Percentiles rank a stretch among this genome's conserved stretches.
Conservation (phyloP, 2,329 filamentous ascomycete genomes). For the Rutstroemia sp. region DNA sequence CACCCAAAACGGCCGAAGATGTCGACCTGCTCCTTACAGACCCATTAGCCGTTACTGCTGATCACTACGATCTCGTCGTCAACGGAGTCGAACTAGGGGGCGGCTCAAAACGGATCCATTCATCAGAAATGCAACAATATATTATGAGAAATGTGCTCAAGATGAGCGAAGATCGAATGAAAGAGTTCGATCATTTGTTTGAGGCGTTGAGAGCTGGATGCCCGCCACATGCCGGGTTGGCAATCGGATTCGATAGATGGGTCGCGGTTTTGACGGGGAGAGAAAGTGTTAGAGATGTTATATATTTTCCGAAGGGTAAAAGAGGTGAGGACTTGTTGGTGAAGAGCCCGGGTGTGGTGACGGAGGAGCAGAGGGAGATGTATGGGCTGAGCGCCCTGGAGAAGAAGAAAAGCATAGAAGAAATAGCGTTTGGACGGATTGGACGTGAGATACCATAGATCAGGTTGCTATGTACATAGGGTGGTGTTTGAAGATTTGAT, state of each 20-base stretch:
- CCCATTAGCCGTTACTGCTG: slow-evolving; percentile 66
- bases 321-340: slow-evolving; percentile 83
- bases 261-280: slow-evolving; percentile 71
- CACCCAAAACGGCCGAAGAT: slow-evolving; percentile 65
- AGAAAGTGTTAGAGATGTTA: slow-evolving; percentile 80
- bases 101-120: slow-evolving; percentile 87
- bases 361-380: slow-evolving; percentile 34
- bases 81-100: slow-evolving; percentile 94
- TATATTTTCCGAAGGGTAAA: slow-evolving; percentile 92
- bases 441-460: background rate
- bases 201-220: slow-evolving; percentile 78
- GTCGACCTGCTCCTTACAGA: slow-evolving; percentile 66
- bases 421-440: background rate
- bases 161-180: slow-evolving; percentile 19
- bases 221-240: slow-evolving; percentile 90
- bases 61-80: slow-evolving; percentile 92
- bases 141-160: slow-evolving; percentile 77
- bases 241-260: slow-evolving; percentile 84
- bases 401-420: background rate
- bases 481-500: background rate
- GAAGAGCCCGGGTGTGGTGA: slow-evolving; percentile 65
- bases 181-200: slow-evolving; percentile 79
- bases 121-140: slow-evolving; percentile 73
- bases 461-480: background rate
- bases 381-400: slow-evolving; percentile 7